Evolutionary conservation across 164 flowering plant genomes (phyloP).

Genomic region (Umbilicus rupestris): DNA sequence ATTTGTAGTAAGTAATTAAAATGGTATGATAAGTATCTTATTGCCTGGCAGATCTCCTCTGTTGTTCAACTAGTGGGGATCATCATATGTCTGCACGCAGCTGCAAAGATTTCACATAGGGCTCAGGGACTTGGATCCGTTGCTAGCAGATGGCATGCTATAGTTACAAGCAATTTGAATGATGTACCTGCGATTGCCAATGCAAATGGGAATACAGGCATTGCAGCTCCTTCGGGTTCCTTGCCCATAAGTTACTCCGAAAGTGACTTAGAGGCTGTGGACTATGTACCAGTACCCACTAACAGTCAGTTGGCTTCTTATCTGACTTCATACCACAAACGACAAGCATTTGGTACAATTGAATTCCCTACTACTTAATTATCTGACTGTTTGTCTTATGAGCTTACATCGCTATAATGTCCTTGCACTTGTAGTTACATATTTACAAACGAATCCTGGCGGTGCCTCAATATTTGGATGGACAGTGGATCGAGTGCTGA

Average conservation of each 20-base stretch:
- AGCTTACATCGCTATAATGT: neutral
- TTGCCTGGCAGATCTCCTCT: slow-evolving; percentile 39
- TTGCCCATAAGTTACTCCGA: slow-evolving; percentile 16
- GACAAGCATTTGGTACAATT: slow-evolving; percentile 22
- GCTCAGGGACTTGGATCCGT: slow-evolving; percentile 54
- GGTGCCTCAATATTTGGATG: slow-evolving; percentile 59
- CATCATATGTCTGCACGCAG: slow-evolving; percentile 46
- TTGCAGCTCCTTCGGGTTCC: neutral
- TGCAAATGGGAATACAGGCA: slow-evolving; percentile 21
- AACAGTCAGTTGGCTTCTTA: slow-evolving; percentile 15
- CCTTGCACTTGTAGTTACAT: slow-evolving; percentile 33
- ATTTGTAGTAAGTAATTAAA: no score
- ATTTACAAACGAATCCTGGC: slow-evolving; percentile 53
- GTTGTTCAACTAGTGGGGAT: slow-evolving; percentile 56
- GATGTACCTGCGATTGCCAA: slow-evolving; percentile 23
- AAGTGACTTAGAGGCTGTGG: slow-evolving; percentile 20
- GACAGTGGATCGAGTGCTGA: slow-evolving; percentile 46
- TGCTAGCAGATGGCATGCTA: slow-evolving; percentile 63
- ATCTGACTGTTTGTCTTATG: neutral
- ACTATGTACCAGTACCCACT: slow-evolving; percentile 15
- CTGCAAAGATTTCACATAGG: slow-evolving; percentile 59
- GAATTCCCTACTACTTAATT: neutral
- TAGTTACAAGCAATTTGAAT: slow-evolving; percentile 31
- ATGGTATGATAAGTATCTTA: no score
- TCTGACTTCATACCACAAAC: slow-evolving; percentile 18